Conservation (phyloP, 371 early-diverging fungal genomes). For the Syncephalis plumigaleata region DNA sequence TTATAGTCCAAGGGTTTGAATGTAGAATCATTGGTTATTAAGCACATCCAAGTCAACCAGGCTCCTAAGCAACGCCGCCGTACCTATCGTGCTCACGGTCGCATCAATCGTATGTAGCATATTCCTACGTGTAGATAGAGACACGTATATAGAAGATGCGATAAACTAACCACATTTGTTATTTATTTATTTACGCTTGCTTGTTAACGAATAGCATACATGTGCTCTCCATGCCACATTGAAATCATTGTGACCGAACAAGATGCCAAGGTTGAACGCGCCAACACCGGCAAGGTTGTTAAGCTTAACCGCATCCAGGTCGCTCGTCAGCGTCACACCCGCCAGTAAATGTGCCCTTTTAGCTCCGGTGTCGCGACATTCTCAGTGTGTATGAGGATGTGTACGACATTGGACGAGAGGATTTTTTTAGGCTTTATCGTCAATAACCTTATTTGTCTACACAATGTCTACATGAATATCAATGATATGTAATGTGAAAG, state of each 20-base stretch:
- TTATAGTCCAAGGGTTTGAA: conserved; percentile 75
- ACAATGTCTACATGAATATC: too few relatives aligned
- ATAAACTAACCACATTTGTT: not conserved
- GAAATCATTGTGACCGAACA: conserved; percentile 84
- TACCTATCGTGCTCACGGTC: conserved; percentile 98
- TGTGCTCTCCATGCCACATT: conserved; percentile 95
- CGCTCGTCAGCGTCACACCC: conserved; percentile 11
- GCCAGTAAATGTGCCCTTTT: too few relatives aligned
- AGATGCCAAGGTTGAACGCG: conserved; percentile 56
- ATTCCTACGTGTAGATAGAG: too few relatives aligned
- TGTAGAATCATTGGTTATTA: conserved; percentile 70
- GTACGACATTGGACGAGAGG: too few relatives aligned
- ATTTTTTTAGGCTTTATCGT: too few relatives aligned
- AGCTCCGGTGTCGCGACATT: too few relatives aligned
- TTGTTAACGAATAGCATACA: conserved; percentile 72
- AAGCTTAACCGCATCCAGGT: conserved; percentile 36
- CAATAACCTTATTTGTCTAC: too few relatives aligned
- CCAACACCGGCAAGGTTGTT: conserved; percentile 39
- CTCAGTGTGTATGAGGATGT: too few relatives aligned
- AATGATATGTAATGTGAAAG: too few relatives aligned
- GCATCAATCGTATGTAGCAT: conserved; percentile 57
- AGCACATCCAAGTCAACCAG: conserved; percentile 96
- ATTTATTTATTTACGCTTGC: not conserved
- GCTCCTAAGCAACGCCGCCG: conserved; percentile 97
- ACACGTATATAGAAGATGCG: too few relatives aligned